Conservation (phyloP, 2,329 filamentous ascomycete genomes). For the Fusarium setosum region DNA sequence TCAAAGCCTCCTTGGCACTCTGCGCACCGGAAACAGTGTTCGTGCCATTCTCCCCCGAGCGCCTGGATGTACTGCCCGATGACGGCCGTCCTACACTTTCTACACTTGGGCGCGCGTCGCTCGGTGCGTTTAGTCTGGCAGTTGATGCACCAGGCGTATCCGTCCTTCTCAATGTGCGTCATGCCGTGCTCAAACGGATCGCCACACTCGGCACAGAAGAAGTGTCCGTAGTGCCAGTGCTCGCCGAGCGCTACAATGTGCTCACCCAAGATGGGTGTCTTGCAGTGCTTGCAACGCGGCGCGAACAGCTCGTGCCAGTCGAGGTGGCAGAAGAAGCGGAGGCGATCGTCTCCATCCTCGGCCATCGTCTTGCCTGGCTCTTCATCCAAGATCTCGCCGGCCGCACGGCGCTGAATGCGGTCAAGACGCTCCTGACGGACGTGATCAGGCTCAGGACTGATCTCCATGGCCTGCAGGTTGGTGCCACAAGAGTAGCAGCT, state of each 20-base stretch:
- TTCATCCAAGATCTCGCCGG: slow-evolving; percentile 70
- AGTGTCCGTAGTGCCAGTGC: slow-evolving; percentile 98
- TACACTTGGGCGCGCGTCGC: slow-evolving; percentile 87
- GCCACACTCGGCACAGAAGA: slow-evolving; percentile 98
- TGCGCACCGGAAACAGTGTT: slow-evolving; percentile 87
- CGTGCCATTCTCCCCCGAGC: slow-evolving; percentile 93
- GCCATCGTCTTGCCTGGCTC: slow-evolving; percentile 71
- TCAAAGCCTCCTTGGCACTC: slow-evolving; percentile 70
- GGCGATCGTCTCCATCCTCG: slow-evolving; percentile 77
- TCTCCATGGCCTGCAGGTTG: slow-evolving; percentile 92
- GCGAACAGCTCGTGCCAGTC: slow-evolving; percentile 97
- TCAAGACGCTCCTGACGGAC: slow-evolving; percentile 78
- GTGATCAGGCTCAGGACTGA: slow-evolving; percentile 88
- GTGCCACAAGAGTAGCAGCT: slow-evolving; percentile 89
- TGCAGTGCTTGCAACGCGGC: slow-evolving; percentile 94
- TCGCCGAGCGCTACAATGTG: slow-evolving; percentile 92
- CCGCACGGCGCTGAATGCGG: slow-evolving; percentile 73
- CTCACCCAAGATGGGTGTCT: slow-evolving; percentile 95
- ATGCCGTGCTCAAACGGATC: slow-evolving; percentile 85
- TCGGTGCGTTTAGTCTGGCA: slow-evolving; percentile 95
- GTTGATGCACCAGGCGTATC: slow-evolving; percentile 94
- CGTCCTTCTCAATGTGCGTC: slow-evolving; percentile 91
- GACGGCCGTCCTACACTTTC: slow-evolving; percentile 84
- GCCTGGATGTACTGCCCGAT: slow-evolving; percentile 92
- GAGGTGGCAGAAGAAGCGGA: slow-evolving; percentile 96